Evolutionary conservation across 495 filamentous ascomycete genomes (phyloP), one percentile per base, ranked within the genome.

Genomic region (Aspergillus affinis): DNA sequence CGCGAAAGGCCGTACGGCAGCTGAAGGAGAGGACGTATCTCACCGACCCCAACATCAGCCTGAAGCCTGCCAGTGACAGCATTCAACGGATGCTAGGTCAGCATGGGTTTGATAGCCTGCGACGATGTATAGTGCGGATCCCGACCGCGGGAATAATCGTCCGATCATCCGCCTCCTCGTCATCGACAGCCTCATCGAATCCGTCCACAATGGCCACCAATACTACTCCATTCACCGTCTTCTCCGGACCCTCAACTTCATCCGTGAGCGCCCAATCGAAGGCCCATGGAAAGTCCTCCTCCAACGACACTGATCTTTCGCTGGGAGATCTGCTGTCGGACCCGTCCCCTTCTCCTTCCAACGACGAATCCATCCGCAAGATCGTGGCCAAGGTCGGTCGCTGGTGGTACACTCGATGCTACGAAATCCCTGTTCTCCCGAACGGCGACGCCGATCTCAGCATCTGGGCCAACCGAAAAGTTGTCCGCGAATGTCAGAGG

Each of bases 381-480:
- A 95, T 96, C 78, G 92, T 98, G 19, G 86, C 92, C 19, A 87
- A 85, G 60, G 93, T 98, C 8, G 95, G 94, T 17, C 80, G 95
- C 45, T 98, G 92, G 92, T 98, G 95, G 94, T 97, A 96, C 72
- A 88, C 84, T 5, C 82, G 88, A 53, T 97, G 92, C 78, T 98
- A 98, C 71, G 94, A 98, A 76, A 81, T 82, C 20, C 77, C 81
- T 8, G 77, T 88, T 17, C 73, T 82, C 23, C 75, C 80, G 2
- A 77, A 82, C 26, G 82, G 79, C 27, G 79, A 81, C 54, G 69
- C 72, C 60, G 71, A 74, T 21, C 64, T 72, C 41, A 93, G 89
- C 69, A 91, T 98, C 69, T 97, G 92, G 90, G 79, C 79, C 47
- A 90, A 98, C 64, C 83, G 81, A 58, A 79, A 81, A 41, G 70